These are phyloP conservation scores for Agaricus sinodeliciosus DNA, from an alignment of 768 basidiomycete species.

Conservation along the genomic window DNA sequence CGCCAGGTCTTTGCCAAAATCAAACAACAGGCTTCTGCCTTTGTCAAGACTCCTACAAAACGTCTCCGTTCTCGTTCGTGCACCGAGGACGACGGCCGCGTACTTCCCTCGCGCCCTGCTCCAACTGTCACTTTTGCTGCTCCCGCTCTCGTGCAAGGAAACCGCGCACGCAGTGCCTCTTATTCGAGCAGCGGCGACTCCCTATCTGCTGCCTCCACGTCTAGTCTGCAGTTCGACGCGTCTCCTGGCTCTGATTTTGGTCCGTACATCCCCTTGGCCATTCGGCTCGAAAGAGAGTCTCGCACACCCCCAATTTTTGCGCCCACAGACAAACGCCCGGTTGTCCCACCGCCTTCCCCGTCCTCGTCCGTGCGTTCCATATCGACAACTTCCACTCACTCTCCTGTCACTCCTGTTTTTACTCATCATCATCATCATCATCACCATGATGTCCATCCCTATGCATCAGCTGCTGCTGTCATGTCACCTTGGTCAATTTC, in stretches of 20 bases:
- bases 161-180: slow-evolving; percentile 4
- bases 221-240: background rate
- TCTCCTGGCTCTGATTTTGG: slow-evolving; percentile 2
- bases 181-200: background rate
- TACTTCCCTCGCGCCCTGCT: background rate
- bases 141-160: background rate
- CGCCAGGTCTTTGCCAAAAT: slow-evolving; percentile 9
- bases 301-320: background rate
- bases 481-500: slow-evolving; percentile 3
- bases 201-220: background rate
- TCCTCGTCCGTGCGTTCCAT: slow-evolving; percentile 3
- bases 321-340: background rate
- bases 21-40: slow-evolving; percentile 12
- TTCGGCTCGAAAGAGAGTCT: background rate
- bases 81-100: background rate
- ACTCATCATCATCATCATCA: background rate
- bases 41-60: slow-evolving; percentile 7
- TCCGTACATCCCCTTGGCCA: slow-evolving; percentile 4
- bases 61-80: slow-evolving; percentile 5
- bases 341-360: slow-evolving; percentile 4
- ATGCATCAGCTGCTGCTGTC: background rate
- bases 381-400: slow-evolving; percentile 3
- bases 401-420: slow-evolving; percentile 9
- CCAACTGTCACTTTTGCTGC: slow-evolving; percentile 8
- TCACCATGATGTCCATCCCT: slow-evolving; percentile 4